These are phyloP conservation scores for Ascoidea tarda DNA, from an alignment of 805 yeast genomes.

Conservation along the genomic window DNA sequence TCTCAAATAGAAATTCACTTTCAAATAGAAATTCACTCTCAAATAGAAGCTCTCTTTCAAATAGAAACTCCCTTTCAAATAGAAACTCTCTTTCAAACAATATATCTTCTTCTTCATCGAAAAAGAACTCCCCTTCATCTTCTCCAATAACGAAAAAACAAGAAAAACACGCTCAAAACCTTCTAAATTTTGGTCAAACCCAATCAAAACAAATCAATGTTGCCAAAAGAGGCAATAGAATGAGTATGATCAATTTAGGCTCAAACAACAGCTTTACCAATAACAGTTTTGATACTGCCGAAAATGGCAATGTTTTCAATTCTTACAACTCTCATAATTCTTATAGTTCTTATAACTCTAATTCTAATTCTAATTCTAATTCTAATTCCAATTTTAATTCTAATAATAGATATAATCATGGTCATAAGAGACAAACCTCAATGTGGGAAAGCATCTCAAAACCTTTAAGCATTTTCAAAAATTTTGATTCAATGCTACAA, in stretches of 20 bases:
- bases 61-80: neutral
- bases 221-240: neutral
- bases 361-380: neutral
- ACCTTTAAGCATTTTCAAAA: constrained; percentile 8
- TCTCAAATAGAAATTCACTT: neutral
- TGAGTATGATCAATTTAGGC: constrained; percentile 3
- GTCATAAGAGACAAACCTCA: constrained; percentile 3
- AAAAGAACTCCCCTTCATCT: neutral
- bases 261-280: neutral
- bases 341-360: neutral
- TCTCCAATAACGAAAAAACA: neutral
- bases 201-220: neutral
- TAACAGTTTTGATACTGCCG: neutral
- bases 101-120: neutral
- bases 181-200: neutral
- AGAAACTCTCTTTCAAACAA: neutral
- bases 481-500: constrained; percentile 9
- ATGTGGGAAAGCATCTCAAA: constrained; percentile 10
- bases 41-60: neutral
- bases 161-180: neutral
- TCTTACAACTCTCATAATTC: neutral
- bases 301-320: neutral
- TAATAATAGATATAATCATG: too few relatives aligned
- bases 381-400: too few relatives aligned
- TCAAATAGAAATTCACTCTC: neutral